These are phyloP conservation scores for Aspergillus ochraceoroseus DNA, from an alignment of 2,329 filamentous ascomycete genomes.

Conservation along the genomic window DNA sequence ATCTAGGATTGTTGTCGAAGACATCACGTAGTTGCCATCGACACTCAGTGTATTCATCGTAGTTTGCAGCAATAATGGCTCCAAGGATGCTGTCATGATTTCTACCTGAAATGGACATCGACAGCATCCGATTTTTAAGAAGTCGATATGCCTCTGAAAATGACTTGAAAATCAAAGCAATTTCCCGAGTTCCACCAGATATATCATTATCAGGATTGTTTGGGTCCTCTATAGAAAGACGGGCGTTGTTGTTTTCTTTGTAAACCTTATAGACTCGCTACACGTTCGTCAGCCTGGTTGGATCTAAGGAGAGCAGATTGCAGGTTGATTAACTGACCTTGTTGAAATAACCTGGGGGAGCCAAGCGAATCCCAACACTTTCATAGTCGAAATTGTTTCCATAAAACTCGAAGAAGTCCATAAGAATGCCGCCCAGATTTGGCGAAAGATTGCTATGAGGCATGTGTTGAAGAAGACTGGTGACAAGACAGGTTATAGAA, in stretches of 20 bases:
- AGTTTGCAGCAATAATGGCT: conserved; percentile 71
- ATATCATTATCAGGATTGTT: conserved; percentile 85
- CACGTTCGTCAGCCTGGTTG: conserved; percentile 11
- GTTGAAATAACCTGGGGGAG: conserved; percentile 66
- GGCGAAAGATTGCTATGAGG: conserved; percentile 63
- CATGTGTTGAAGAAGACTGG: conserved; percentile 78
- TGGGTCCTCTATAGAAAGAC: conserved; percentile 86
- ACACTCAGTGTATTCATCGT: conserved; percentile 66
- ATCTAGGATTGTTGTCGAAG: conserved; percentile 42
- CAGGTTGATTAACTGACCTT: too few relatives aligned
- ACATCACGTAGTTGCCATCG: conserved; percentile 58
- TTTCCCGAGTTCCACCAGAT: conserved; percentile 74
- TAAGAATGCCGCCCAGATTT: conserved; percentile 72
- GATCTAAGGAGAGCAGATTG: too few relatives aligned
- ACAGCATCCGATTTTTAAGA: conserved; percentile 55
- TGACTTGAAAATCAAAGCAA: conserved; percentile 58
- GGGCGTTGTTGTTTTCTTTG: conserved; percentile 53
- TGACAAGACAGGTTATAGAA: conserved; percentile 86
- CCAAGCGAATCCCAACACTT: conserved; percentile 67
- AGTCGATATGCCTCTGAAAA: conserved; percentile 62
- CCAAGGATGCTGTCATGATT: conserved; percentile 58
- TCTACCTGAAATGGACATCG: conserved; percentile 20
- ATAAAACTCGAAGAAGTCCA: conserved; percentile 87
- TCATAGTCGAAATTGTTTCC: conserved; percentile 72
- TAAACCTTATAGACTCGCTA: conserved; percentile 46